Percentiles rank a stretch among this genome's conserved stretches.
Evolutionary conservation across 306 rosid genomes (phyloP).

Genomic region (Notholithocarpus densiflorus): DNA sequence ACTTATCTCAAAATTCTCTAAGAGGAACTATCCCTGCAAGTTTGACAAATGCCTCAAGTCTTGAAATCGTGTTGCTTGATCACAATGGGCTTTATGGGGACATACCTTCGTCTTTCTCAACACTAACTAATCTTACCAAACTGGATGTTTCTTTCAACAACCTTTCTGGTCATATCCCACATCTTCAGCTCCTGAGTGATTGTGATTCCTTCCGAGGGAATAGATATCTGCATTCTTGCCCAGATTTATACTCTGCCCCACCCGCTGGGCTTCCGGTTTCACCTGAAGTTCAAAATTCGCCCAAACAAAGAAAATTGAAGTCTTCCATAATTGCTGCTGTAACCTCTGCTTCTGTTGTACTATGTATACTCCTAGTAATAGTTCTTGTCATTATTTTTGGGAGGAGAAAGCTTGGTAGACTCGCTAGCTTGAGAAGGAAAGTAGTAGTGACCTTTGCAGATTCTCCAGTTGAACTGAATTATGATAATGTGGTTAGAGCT

Average conservation of each 20-base stretch:
- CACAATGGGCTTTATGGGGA: conserved; percentile 47
- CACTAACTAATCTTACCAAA: conserved; percentile 34
- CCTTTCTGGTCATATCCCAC: conserved; percentile 57
- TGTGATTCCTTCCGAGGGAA: conserved; percentile 46
- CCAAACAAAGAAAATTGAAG: conserved; percentile 18
- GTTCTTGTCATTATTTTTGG: conserved; percentile 22
- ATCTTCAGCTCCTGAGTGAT: conserved; percentile 31
- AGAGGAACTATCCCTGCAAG: conserved; percentile 34
- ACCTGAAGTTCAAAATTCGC: conserved; percentile 18
- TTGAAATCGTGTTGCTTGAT: conserved; percentile 42
- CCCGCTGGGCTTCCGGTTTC: conserved; percentile 36
- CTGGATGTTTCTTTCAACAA: conserved; percentile 53
- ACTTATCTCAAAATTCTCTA: conserved; percentile 44
- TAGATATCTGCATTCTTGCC: conserved; percentile 40
- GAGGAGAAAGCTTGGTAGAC: conserved; percentile 37
- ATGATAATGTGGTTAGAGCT: conserved; percentile 46
- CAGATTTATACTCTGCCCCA: conserved; percentile 33
- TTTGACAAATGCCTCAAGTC: conserved; percentile 35
- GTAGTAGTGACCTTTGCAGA: conserved; percentile 48
- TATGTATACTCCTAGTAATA: conserved; percentile 28
- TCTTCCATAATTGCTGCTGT: conserved; percentile 27
- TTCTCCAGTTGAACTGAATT: conserved; percentile 50
- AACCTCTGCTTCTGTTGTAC: conserved; percentile 21
- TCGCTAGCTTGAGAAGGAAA: conserved; percentile 36
- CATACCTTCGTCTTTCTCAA: conserved; percentile 36